Base-by-base conservation (phyloP, 345 rosid genomes). In the Citrus maxima region DNA sequence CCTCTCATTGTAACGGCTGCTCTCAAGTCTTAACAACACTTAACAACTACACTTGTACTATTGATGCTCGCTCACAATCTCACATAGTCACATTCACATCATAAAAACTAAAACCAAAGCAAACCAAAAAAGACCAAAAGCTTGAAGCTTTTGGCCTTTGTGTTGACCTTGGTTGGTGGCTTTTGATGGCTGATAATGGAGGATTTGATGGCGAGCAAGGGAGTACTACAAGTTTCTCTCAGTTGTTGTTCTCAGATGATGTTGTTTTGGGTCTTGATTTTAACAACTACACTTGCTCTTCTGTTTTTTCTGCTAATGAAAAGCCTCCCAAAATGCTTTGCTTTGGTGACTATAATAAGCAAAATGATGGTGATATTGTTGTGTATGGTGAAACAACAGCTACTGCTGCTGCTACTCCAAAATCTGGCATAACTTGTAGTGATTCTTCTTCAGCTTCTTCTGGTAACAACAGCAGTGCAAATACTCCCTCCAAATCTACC, bases 291-390 rank as follows among this genome's bases (percentile, higher is more conserved):
- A 25, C 67, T 74, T 74, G 56, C 38, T 74, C 8, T 59, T 73
- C 68, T 54, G 79, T 80, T 19, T 81, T 83, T 68, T 51, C 81
- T 73, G 27, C 76, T 71, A 37, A 65, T 67, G 74, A 38, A 61
- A 90, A 80, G 67, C 78, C 85, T 32, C 87, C 96, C 49, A 86
- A 73, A 87, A 95, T 95, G 97, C 95, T 95, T 32, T 91, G 93
- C 78, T 95, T 95, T 68, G 95, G 93, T 12, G 88, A 87, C 28
- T 63, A 69, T 58, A 81, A 79, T 54, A 81, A 80, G 19, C 73
- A 65, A 65, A 81, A 66, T 49, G 89, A 79, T 69, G 81, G 66
- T 75, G 82, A 67, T n/a, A 64, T 74, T 1, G 35, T 86, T 21
- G 4, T 83, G 73, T 76, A 67, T 64, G 27, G 74, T 24, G 80